Conservation (phyloP, 2,329 filamentous ascomycete genomes). For the Phialophora expanda region DNA sequence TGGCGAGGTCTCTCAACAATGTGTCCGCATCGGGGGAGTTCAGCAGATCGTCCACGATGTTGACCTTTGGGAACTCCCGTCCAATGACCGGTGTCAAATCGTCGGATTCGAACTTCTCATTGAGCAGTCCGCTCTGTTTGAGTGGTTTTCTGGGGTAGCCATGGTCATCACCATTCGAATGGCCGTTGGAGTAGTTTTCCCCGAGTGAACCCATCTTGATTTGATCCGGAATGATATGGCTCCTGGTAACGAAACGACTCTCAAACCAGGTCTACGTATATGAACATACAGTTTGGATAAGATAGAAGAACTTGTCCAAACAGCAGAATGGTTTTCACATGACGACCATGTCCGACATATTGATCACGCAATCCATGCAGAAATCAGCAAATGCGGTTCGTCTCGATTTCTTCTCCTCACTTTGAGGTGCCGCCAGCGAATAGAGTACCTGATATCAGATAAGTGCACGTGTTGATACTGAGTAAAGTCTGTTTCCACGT, state of each 20-base stretch:
- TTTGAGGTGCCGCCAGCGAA: neutral
- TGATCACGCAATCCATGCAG: slow-evolving; percentile 12
- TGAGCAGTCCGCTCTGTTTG: slow-evolving; percentile 49
- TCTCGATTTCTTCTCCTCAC: slow-evolving; percentile 1
- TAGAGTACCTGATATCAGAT: neutral
- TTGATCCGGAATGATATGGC: neutral
- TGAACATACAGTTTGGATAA: neutral
- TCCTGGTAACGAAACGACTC: neutral
- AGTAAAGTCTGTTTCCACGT: neutral
- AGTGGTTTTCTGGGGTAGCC: slow-evolving; percentile 41
- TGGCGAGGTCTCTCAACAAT: slow-evolving; percentile 69
- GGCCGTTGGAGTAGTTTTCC: slow-evolving; percentile 13
- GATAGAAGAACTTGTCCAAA: neutral
- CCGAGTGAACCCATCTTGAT: slow-evolving; percentile 13
- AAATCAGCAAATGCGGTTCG: slow-evolving; percentile 9
- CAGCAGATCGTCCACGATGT: slow-evolving; percentile 59
- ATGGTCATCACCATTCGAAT: slow-evolving; percentile 8
- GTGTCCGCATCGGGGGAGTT: slow-evolving; percentile 67
- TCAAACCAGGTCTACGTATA: neutral
- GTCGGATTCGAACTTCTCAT: slow-evolving; percentile 51
- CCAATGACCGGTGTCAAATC: slow-evolving; percentile 60
- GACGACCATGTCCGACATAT: slow-evolving; percentile 5
- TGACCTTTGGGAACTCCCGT: slow-evolving; percentile 52
- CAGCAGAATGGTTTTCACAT: neutral
- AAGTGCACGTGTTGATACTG: slow-evolving; percentile 1